Conservation (phyloP, 2,329 filamentous ascomycete genomes). For the Penicillium hesseltinei region DNA sequence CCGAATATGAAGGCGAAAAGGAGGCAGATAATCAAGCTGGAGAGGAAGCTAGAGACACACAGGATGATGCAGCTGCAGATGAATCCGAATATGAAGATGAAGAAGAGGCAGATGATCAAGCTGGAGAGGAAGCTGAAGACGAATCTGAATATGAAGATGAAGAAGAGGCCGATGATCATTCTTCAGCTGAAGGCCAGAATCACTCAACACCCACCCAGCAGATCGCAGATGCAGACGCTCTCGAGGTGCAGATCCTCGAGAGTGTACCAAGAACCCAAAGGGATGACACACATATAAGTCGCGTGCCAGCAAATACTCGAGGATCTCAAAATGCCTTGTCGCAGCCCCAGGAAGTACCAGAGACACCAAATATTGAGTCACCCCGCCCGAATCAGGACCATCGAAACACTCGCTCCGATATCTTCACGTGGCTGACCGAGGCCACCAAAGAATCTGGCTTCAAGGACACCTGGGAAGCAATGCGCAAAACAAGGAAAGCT, state of each 20-base stretch:
- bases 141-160: neutral
- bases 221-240: neutral
- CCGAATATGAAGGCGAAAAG: neutral
- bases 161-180: neutral
- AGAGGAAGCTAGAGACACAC: neutral
- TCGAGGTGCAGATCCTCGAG: neutral
- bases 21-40: too few species aligned
- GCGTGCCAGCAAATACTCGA: neutral
- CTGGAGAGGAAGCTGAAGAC: neutral
- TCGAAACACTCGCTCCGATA: neutral
- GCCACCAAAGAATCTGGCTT: conserved; percentile 5
- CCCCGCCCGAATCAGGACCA: neutral
- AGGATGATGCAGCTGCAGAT: neutral
- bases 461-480: conserved; percentile 2
- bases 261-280: neutral
- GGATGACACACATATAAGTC: neutral
- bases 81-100: neutral
- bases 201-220: neutral
- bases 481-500: neutral
- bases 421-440: conserved; percentile 5
- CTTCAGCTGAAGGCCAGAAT: neutral
- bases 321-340: neutral
- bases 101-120: neutral
- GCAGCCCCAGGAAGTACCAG: neutral
- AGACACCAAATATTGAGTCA: neutral